A percentile compares a stretch with the other conserved stretches of the same genome.
Conservation (phyloP, 2,329 filamentous ascomycete genomes). For the Sporothrix pallida region DNA sequence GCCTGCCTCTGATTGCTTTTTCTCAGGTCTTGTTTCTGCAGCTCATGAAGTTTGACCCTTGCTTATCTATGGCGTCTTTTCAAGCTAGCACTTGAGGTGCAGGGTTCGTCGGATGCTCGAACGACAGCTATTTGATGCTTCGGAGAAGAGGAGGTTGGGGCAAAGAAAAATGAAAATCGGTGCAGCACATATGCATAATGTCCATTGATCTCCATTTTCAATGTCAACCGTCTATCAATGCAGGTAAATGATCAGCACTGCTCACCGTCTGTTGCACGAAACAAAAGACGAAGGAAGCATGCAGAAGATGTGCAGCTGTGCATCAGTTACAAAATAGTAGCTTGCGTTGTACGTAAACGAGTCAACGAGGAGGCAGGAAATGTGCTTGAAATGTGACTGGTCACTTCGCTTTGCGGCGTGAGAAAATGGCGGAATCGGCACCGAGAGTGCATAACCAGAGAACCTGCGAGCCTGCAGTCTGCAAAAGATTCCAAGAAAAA, state of each 20-base stretch:
- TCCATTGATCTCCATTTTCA: neutral
- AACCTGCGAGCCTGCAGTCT: neutral
- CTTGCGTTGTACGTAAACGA: neutral
- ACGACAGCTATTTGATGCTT: neutral
- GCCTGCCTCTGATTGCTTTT: neutral
- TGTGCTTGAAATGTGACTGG: neutral
- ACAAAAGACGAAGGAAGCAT: conserved; percentile 11
- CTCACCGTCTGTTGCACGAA: conserved; percentile 19
- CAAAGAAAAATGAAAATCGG: neutral
- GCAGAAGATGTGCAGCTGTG: neutral
- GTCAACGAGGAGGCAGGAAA: neutral
- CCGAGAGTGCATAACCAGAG: neutral
- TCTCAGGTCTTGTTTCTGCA: neutral
- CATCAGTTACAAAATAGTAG: neutral
- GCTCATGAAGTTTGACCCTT: neutral
- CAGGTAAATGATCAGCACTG: neutral
- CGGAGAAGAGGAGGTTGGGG: conserved; percentile 12
- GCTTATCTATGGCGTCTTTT: conserved; percentile 1
- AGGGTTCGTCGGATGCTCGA: neutral
- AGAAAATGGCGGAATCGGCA: conserved; percentile 14
- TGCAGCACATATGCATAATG: neutral
- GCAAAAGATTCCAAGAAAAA: neutral
- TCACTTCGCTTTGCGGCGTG: neutral
- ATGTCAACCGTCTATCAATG: neutral
- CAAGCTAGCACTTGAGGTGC: neutral